Conservation (phyloP, 495 filamentous ascomycete genomes). For the Letharia columbiana region DNA sequence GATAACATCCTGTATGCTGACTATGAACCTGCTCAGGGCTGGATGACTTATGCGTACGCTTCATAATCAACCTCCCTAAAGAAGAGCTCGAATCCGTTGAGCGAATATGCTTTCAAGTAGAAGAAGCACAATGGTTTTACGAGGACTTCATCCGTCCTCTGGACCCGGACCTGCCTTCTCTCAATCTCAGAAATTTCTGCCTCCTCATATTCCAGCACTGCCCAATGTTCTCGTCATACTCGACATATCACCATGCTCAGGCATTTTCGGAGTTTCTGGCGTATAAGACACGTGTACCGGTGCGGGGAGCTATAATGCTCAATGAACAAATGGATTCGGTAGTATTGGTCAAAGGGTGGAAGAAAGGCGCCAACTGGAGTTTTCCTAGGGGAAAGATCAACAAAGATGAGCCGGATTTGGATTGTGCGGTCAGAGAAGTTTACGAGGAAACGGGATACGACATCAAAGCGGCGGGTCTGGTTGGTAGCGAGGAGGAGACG, state of each 20-base stretch:
- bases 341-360: constrained; percentile 93
- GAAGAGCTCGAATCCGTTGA: constrained; percentile 84
- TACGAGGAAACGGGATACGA: constrained; percentile 95
- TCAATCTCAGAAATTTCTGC: constrained; percentile 74
- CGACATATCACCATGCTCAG: constrained; percentile 61
- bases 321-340: constrained; percentile 86
- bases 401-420: constrained; percentile 84
- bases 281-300: constrained; percentile 90
- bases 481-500: constrained; percentile 55
- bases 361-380: constrained; percentile 92
- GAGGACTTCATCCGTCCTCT: constrained; percentile 95
- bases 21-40: constrained; percentile 51
- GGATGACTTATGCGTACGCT: constrained; percentile 90
- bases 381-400: constrained; percentile 97
- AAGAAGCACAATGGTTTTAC: constrained; percentile 99
- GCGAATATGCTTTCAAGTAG: constrained; percentile 94
- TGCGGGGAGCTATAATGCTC: constrained; percentile 85
- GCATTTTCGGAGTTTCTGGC: constrained; percentile 84
- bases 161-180: constrained; percentile 73
- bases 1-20: constrained; percentile 25
- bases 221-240: constrained; percentile 73
- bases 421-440: constrained; percentile 87
- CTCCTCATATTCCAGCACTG: constrained; percentile 87
- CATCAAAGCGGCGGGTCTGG: constrained; percentile 59
- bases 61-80: constrained; percentile 88